Base-by-base conservation (phyloP, 805 yeast species). In the Priceomyces medius region DNA sequence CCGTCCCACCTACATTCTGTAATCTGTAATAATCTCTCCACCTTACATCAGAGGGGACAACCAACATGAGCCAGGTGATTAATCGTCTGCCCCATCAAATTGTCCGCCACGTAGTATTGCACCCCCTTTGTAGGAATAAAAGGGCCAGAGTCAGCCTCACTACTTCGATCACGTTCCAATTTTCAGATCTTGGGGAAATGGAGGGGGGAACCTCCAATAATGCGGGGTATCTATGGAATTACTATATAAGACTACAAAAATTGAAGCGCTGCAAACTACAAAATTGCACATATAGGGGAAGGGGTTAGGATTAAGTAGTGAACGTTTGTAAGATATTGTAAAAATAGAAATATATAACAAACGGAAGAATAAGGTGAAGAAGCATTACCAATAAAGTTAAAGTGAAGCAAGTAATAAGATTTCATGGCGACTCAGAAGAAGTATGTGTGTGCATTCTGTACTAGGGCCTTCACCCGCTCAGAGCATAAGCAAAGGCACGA, bases 401-500 rank as follows among this genome's bases (percentile, higher is more conserved):
- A 26, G 29, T 14, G 12, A 8, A 4, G n/a, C 14, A 5, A 26
- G 29, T 26, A 14, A 26, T 26, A 26, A 14, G 21, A 18, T 32
- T 13, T 20, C 20, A 56, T 56, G 66, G 67, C 66, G 13, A 66
- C 82, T 29, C 82, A 76, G 51, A 75, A 83, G 50, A 80, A 85
- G 52, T 85, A 85, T 60, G 76, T 83, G 29, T 86, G 95, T 63
- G 80, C 85, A 5, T 85, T 78, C 56, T 86, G 95, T 53, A 86
- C 89, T 23, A 71, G 90, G 47, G 83, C 88, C 5, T 85, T 85
- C 55, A 79, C 88, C n/a, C 66, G 93, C 38, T 77, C 85, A 8
- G 93, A 85, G 58, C 93, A 85, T 59, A 76, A 83, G 50, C 78
- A 83, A 31, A 74, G 93, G 37, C 93, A 85, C 53, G 91, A 85